These are phyloP conservation scores for Leccinum disarticulatum DNA, from an alignment of 768 basidiomycete species.

Conservation along the genomic window DNA sequence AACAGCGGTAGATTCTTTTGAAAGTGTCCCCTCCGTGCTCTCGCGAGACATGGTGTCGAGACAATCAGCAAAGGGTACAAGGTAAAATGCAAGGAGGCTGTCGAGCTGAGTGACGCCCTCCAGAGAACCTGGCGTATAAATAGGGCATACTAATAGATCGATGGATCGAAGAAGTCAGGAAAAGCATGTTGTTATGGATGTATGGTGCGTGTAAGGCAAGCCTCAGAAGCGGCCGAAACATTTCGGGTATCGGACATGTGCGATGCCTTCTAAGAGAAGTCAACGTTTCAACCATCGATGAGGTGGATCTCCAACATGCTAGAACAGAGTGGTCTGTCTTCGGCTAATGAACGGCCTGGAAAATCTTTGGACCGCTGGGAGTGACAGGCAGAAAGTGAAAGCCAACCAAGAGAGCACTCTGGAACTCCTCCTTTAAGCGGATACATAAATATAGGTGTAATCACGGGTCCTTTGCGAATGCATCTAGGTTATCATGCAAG, in stretches of 20 bases:
- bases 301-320: background rate
- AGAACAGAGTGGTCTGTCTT: background rate
- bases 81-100: background rate
- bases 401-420: background rate
- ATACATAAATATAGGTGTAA: background rate
- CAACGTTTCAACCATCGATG: background rate
- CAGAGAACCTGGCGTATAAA: slow-evolving; percentile 10
- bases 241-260: background rate
- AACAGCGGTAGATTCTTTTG: slow-evolving; percentile 1
- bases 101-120: background rate
- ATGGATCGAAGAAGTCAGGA: slow-evolving; percentile 6
- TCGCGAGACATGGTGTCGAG: slow-evolving; percentile 13
- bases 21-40: slow-evolving; percentile 1
- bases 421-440: background rate
- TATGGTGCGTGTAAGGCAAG: background rate
- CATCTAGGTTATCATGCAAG: background rate
- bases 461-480: background rate
- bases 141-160: slow-evolving; percentile 5
- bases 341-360: background rate
- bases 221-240: background rate
- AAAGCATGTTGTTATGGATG: background rate
- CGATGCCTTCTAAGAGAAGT: background rate
- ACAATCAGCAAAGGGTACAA: background rate
- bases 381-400: background rate
- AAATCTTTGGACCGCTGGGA: background rate